A percentile compares a stretch with the other conserved stretches of the same genome.
Evolutionary conservation across 768 basidiomycete species (phyloP).

Genomic region (Xanthoconium stramineum): DNA sequence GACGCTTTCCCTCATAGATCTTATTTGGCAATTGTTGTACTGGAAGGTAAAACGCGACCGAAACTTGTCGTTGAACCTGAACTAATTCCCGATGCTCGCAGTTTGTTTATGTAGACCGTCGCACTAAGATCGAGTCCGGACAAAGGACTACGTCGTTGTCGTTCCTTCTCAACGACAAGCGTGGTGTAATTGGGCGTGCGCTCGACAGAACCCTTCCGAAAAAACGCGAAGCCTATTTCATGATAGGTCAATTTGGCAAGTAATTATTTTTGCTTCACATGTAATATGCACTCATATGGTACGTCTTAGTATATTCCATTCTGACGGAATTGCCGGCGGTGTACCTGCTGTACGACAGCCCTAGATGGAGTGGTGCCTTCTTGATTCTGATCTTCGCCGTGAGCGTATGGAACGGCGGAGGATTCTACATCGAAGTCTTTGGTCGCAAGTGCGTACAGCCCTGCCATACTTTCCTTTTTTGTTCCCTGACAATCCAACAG

Average conservation of each 20-base stretch:
- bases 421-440: conserved; percentile 95
- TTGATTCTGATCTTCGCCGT: conserved; percentile 78
- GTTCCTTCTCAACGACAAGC: conserved; percentile 84
- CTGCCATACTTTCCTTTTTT: neutral
- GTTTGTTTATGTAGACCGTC: conserved; percentile 86
- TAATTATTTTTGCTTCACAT: conserved; percentile 8
- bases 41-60: conserved; percentile 65
- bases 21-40: conserved; percentile 90
- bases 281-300: conserved; percentile 1
- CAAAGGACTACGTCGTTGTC: conserved; percentile 89
- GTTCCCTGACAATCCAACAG: conserved; percentile 37
- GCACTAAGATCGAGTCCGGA: conserved; percentile 87
- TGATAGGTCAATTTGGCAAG: conserved; percentile 79
- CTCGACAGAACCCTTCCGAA: conserved; percentile 58
- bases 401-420: conserved; percentile 94
- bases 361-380: conserved; percentile 75
- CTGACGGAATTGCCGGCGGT: conserved; percentile 86
- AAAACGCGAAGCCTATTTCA: conserved; percentile 71
- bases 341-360: conserved; percentile 76
- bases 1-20: conserved; percentile 47
- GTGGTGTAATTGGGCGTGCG: conserved; percentile 72
- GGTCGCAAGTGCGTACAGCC: conserved; percentile 78
- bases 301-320: conserved; percentile 66
- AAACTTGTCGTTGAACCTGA: neutral
- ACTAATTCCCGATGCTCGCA: conserved; percentile 24